These are phyloP conservation scores for Pleurotus ostreatus DNA, from an alignment of 768 basidiomycete genomes.

Conservation along the genomic window DNA sequence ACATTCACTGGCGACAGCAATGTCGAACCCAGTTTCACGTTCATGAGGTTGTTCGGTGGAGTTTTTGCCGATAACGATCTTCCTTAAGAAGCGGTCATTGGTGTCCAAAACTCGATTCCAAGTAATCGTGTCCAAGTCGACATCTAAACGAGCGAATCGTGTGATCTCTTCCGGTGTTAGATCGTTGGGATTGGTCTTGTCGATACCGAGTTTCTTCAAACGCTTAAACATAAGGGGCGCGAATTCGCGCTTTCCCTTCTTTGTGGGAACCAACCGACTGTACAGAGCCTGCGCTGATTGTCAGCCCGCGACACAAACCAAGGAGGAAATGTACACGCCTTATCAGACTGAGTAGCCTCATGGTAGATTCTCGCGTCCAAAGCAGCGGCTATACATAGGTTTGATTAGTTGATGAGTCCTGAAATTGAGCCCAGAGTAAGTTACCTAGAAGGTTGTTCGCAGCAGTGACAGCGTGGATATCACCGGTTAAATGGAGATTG, in stretches of 20 bases:
- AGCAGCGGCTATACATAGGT: slow-evolving; percentile 67
- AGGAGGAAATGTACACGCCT: slow-evolving; percentile 26
- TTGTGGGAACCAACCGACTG: slow-evolving; percentile 84
- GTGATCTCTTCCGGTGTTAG: slow-evolving; percentile 90
- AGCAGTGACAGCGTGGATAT: slow-evolving; percentile 96
- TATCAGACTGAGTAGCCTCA: slow-evolving; percentile 92
- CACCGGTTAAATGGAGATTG: slow-evolving; percentile 93
- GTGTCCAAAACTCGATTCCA: slow-evolving; percentile 98
- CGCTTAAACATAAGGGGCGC: slow-evolving; percentile 96
- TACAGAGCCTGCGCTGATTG: slow-evolving; percentile 60
- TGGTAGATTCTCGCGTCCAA: slow-evolving; percentile 98
- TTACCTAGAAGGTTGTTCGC: slow-evolving; percentile 93
- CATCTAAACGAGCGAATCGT: slow-evolving; percentile 86
- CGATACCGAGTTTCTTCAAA: slow-evolving; percentile 89
- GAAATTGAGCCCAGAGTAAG: slow-evolving; percentile 7
- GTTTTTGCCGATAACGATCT: slow-evolving; percentile 89
- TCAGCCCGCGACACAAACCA: neutral
- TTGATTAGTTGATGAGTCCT: slow-evolving; percentile 8
- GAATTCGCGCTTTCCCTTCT: slow-evolving; percentile 94
- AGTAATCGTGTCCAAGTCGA: slow-evolving; percentile 88
- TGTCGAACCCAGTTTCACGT: slow-evolving; percentile 92
- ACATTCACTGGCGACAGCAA: slow-evolving; percentile 93
- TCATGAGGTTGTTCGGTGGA: slow-evolving; percentile 87
- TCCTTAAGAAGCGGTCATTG: slow-evolving; percentile 95
- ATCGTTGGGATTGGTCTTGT: slow-evolving; percentile 89